A percentile compares a stretch with the other conserved stretches of the same genome.
Conservation (phyloP, 75 land plant species). For the Chamaecyparis obtusa region DNA sequence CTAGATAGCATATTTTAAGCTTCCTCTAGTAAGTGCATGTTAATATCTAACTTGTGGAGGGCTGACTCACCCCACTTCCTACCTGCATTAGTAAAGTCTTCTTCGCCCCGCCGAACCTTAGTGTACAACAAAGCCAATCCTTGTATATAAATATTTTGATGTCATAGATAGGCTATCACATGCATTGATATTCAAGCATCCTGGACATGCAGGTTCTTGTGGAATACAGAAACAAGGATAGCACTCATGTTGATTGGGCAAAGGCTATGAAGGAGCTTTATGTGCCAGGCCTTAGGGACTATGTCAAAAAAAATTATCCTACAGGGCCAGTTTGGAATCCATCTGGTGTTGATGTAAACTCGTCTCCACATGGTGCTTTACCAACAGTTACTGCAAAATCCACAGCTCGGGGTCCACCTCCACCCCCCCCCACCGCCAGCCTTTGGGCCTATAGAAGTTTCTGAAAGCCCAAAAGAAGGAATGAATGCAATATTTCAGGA, state of each 20-base stretch:
- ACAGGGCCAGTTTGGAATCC: conserved; percentile 91
- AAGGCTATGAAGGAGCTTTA: conserved; percentile 93
- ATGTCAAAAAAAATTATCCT: conserved; percentile 74
- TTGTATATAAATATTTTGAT: background rate
- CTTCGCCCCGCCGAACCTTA: too few relatives aligned
- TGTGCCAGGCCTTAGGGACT: conserved; percentile 87
- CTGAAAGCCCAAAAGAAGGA: conserved; percentile 57
- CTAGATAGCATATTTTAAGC: too few relatives aligned
- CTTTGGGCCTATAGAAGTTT: conserved; percentile 37
- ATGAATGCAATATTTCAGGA: conserved; percentile 94
- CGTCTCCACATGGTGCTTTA: conserved; percentile 4
- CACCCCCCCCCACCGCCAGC: conserved; percentile 81
- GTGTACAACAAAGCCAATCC: too few relatives aligned
- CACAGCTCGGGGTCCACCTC: conserved; percentile 50
- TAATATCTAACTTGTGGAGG: too few relatives aligned
- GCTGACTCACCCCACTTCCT: too few relatives aligned
- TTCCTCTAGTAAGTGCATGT: too few relatives aligned
- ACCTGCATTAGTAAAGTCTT: too few relatives aligned
- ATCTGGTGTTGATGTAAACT: conserved; percentile 38
- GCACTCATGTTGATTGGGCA: conserved; percentile 93
- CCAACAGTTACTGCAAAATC: conserved; percentile 22
- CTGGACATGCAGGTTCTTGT: conserved; percentile 68
- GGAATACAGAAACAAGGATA: conserved; percentile 80
- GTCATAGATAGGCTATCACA: background rate
- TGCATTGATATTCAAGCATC: background rate